These are phyloP conservation scores for Metschnikowia gruessii DNA, from an alignment of 805 yeast genomes.

Conservation along the genomic window DNA sequence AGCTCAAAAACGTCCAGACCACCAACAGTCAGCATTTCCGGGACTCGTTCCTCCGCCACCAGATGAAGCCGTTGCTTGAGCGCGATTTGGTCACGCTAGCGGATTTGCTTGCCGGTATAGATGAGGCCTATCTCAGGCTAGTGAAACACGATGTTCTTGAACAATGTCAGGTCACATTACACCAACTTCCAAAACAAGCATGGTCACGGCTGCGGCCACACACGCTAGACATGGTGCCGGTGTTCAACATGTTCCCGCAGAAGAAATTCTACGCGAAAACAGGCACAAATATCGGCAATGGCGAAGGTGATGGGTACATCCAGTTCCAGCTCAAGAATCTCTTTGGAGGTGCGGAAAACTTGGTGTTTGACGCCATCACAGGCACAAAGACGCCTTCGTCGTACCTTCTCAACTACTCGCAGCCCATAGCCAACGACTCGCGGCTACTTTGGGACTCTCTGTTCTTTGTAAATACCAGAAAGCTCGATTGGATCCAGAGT, in stretches of 20 bases:
- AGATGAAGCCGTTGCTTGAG: conserved; percentile 45
- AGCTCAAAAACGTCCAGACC: conserved; percentile 44
- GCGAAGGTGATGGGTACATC: conserved; percentile 93
- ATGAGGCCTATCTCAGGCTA: conserved; percentile 43
- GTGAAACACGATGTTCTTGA: conserved; percentile 43
- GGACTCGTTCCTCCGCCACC: conserved; percentile 43
- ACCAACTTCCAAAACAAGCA: conserved; percentile 16
- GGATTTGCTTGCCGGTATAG: conserved; percentile 41
- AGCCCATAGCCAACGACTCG: conserved; percentile 45
- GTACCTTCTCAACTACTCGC: conserved; percentile 46
- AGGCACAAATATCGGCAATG: conserved; percentile 95
- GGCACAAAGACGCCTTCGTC: conserved; percentile 51
- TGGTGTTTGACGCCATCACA: conserved; percentile 49
- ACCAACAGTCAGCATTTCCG: conserved; percentile 49
- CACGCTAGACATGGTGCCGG: conserved; percentile 31
- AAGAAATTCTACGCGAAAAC: conserved; percentile 80
- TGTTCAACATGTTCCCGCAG: conserved; percentile 47
- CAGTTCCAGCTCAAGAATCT: conserved; percentile 60
- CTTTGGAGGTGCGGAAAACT: conserved; percentile 55
- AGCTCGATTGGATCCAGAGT: conserved; percentile 48
- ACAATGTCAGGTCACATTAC: conserved; percentile 36
- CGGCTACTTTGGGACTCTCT: conserved; percentile 39
- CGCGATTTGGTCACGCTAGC: conserved; percentile 38
- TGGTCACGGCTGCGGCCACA: conserved; percentile 8
- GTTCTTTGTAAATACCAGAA: conserved; percentile 42